phyloP scores from a whole-genome alignment of 768 basidiomycete genomes.

The Hemileccinum impolitum region DNA sequence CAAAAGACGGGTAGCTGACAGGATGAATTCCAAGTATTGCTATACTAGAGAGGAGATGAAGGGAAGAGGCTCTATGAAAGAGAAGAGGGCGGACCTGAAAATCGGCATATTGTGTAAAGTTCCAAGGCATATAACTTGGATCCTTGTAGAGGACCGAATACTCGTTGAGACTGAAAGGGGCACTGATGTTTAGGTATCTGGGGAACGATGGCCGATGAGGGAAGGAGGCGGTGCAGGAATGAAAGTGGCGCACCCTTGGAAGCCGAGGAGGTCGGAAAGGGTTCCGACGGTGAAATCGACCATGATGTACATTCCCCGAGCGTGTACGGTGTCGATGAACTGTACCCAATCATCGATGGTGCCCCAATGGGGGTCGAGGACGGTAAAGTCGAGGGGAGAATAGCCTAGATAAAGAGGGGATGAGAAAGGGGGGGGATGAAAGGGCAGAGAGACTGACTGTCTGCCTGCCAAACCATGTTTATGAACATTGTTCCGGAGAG shows the following conservation, averaged over 20 bases:
- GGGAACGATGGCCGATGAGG: constrained; percentile 11
- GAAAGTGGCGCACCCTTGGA: constrained; percentile 57
- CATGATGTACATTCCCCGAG: constrained; percentile 87
- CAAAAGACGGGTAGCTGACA: constrained; percentile 80
- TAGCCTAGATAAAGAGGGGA: constrained; percentile 50
- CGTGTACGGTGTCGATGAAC: constrained; percentile 74
- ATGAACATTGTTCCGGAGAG: constrained; percentile 91
- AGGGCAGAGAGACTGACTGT: constrained; percentile 60
- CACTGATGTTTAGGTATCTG: constrained; percentile 70
- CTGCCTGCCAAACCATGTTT: constrained; percentile 97
- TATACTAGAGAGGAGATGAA: constrained; percentile 40
- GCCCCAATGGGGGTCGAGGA: constrained; percentile 93
- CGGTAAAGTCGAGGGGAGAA: constrained; percentile 87
- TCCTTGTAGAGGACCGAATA: constrained; percentile 72
- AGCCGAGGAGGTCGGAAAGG: constrained; percentile 84
- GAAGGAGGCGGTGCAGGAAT: constrained; percentile 4
- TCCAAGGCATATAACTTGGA: constrained; percentile 80
- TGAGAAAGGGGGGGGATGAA: background rate
- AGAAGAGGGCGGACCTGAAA: constrained; percentile 51
- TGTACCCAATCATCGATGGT: constrained; percentile 75
- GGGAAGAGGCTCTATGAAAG: background rate
- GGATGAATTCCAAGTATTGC: constrained; percentile 67
- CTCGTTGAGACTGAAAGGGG: constrained; percentile 77
- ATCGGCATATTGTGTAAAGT: constrained; percentile 79
- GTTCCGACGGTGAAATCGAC: constrained; percentile 93